Conservation (phyloP, 2,329 filamentous ascomycete genomes). For the Elsinoe necatrix region DNA sequence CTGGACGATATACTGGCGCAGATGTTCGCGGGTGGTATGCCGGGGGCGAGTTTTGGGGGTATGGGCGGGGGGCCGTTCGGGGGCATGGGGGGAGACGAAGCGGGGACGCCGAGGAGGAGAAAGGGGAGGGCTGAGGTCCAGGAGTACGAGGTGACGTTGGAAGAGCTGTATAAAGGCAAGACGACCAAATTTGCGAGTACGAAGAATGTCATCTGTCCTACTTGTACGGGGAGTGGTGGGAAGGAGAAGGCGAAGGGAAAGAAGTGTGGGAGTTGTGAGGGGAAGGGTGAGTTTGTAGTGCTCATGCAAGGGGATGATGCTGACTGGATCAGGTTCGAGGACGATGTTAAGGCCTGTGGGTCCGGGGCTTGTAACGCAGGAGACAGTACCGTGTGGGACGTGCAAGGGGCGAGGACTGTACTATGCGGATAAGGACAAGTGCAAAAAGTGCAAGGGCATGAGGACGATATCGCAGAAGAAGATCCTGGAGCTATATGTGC, state of each 20-base stretch:
- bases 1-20: slow-evolving; percentile 87
- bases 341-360: slow-evolving; percentile 75
- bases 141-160: slow-evolving; percentile 80
- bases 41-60: slow-evolving; percentile 43
- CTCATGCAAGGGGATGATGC: neutral
- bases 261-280: slow-evolving; percentile 75
- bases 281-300: slow-evolving; percentile 48
- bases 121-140: slow-evolving; percentile 80
- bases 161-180: slow-evolving; percentile 97
- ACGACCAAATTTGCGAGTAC: slow-evolving; percentile 94
- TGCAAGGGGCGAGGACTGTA: slow-evolving; percentile 80
- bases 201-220: slow-evolving; percentile 81
- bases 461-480: slow-evolving; percentile 82
- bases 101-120: slow-evolving; percentile 42
- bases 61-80: slow-evolving; percentile 44
- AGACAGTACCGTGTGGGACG: slow-evolving; percentile 68
- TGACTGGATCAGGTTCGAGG: slow-evolving; percentile 48
- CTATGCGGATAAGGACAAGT: slow-evolving; percentile 93
- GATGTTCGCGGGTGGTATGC: slow-evolving; percentile 70
- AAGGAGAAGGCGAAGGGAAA: slow-evolving; percentile 85
- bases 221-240: slow-evolving; percentile 81
- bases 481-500: slow-evolving; percentile 92
- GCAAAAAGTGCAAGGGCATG: slow-evolving; percentile 97
- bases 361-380: slow-evolving; percentile 75
- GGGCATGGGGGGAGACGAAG: slow-evolving; percentile 10